These are phyloP conservation scores for Botrytis fragariae DNA, from an alignment of 2,329 filamentous ascomycete species.

Conservation along the genomic window DNA sequence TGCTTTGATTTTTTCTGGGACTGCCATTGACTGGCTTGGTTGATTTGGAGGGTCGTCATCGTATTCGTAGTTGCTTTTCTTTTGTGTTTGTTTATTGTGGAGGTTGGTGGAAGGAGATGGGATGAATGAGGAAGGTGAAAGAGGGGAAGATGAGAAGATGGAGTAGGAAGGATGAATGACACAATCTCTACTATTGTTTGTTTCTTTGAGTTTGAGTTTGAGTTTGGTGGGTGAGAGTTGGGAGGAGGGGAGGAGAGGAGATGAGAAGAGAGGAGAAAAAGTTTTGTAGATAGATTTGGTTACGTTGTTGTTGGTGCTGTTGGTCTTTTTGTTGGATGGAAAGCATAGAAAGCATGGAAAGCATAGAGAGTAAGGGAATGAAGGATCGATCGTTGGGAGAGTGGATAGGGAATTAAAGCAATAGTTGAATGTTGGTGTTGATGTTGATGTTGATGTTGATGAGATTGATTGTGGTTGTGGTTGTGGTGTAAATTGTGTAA, in stretches of 20 bases:
- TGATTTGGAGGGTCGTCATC: neutral
- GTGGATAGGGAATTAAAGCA: neutral
- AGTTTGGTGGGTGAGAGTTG: neutral
- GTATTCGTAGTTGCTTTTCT: neutral
- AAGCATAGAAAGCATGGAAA: no score
- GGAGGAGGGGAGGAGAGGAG: neutral
- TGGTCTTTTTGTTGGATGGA: neutral
- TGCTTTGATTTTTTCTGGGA: neutral
- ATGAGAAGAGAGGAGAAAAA: neutral
- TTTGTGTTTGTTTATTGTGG: neutral
- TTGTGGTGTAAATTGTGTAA: neutral
- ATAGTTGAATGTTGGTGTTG: neutral
- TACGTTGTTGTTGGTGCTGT: neutral
- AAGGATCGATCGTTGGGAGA: neutral
- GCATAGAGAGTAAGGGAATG: no score
- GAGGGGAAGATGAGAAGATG: neutral
- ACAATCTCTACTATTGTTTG: conserved; percentile 4
- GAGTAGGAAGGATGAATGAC: neutral
- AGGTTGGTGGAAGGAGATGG: neutral
- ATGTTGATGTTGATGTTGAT: neutral
- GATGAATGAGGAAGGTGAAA: neutral
- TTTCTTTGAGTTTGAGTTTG: neutral
- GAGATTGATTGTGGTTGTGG: neutral
- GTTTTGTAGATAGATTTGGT: neutral
- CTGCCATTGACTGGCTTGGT: conserved; percentile 7